These are phyloP conservation scores for Vaccinium darrowii DNA, from an alignment of 148 eudicot genomes.

Conservation along the genomic window DNA sequence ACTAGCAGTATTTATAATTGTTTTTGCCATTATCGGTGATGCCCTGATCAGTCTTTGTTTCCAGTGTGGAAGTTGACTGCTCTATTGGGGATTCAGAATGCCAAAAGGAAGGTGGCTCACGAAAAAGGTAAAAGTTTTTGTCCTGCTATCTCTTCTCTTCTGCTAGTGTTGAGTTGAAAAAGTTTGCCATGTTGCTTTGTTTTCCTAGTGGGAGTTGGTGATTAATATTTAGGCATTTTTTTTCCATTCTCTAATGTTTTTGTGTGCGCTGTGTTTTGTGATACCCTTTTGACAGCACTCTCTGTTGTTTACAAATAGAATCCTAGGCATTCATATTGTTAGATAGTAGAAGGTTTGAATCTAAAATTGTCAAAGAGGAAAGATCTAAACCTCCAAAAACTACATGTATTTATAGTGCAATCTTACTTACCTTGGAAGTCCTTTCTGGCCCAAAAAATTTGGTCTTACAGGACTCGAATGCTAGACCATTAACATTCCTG, in stretches of 20 bases:
- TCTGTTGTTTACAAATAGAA: neutral
- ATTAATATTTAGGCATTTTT: neutral
- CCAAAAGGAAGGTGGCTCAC: constrained; percentile 23
- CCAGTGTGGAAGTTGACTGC: constrained; percentile 29
- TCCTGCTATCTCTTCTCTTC: neutral
- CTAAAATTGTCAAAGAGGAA: neutral
- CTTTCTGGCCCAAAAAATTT: neutral
- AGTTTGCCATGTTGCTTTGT: neutral
- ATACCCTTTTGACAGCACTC: neutral
- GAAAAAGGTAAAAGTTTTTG: constrained; percentile 17
- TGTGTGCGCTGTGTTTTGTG: neutral
- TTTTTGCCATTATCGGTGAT: neutral
- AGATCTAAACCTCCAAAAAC: neutral
- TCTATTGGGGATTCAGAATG: constrained; percentile 23
- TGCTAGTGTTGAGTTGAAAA: constrained; percentile 1
- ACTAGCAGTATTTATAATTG: neutral
- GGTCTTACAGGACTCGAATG: neutral
- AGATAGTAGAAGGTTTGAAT: neutral
- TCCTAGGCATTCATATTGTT: neutral
- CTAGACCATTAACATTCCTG: neutral
- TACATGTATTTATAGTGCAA: neutral
- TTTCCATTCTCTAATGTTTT: neutral
- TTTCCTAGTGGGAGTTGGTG: neutral
- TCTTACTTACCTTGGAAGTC: neutral
- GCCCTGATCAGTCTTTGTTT: constrained; percentile 11